phyloP scores from a whole-genome alignment of 208 protist genomes.

The Crithidia sp. region DNA sequence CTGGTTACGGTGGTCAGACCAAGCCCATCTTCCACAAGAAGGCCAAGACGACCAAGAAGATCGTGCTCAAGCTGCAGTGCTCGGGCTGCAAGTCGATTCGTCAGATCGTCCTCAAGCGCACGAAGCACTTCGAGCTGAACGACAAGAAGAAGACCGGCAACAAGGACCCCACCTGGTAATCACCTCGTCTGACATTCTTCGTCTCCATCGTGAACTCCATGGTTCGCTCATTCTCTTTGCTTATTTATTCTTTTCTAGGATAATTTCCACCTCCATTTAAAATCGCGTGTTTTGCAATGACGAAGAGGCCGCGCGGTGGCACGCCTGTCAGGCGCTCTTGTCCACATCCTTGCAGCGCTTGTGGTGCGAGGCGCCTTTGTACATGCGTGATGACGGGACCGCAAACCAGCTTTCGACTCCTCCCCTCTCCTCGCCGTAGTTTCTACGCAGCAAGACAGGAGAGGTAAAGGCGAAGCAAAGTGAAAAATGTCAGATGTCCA shows the following conservation, averaged over 20 bases:
- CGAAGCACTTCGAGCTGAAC: slow-evolving; percentile 99
- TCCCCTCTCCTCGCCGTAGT: no score
- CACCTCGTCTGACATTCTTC: slow-evolving; percentile 14
- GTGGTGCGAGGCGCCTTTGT: no score
- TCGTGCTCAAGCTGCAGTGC: slow-evolving; percentile 99
- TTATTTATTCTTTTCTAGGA: slow-evolving; percentile 6
- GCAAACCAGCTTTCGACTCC: no score
- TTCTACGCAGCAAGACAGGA: no score
- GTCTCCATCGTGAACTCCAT: background rate
- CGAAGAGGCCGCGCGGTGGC: no score
- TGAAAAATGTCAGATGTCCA: no score
- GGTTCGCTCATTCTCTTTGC: background rate
- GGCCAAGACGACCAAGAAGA: slow-evolving; percentile 99
- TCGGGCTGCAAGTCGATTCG: slow-evolving; percentile 95
- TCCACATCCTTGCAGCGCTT: no score
- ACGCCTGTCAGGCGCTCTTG: no score
- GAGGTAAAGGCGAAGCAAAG: no score
- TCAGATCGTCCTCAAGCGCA: slow-evolving; percentile 97
- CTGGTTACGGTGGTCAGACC: slow-evolving; percentile 99
- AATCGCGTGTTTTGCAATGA: background rate
- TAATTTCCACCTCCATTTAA: slow-evolving; percentile 5
- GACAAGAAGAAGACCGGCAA: slow-evolving; percentile 93
- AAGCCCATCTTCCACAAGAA: slow-evolving; percentile 99
- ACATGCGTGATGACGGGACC: no score
- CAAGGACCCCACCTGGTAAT: slow-evolving; percentile 93